phyloP scores from a whole-genome alignment of 83 land plant genomes.

The Larix sibirica region DNA sequence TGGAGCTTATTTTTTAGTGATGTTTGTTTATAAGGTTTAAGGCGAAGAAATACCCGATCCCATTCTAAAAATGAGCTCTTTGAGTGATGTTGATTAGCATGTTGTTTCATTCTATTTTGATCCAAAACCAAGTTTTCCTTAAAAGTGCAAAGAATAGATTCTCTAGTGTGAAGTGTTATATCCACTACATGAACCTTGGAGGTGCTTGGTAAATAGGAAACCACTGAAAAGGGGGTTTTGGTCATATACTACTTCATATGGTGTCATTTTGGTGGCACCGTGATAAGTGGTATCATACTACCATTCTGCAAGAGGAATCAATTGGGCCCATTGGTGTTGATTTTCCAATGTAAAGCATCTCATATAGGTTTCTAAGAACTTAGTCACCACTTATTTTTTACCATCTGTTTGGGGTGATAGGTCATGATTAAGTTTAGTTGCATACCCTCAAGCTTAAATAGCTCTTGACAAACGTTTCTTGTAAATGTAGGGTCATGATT shows the following conservation, averaged over 20 bases:
- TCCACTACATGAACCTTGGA: too few relatives aligned
- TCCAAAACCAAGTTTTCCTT: not conserved
- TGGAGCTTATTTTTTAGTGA: too few relatives aligned
- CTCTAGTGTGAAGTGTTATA: not conserved
- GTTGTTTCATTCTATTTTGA: not conserved
- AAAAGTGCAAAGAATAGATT: not conserved
- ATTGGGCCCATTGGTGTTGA: not conserved
- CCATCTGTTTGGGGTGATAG: not conserved
- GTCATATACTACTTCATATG: too few relatives aligned
- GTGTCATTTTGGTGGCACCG: too few relatives aligned
- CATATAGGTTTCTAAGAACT: not conserved
- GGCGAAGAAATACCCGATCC: too few relatives aligned
- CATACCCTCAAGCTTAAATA: not conserved
- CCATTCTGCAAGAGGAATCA: not conserved
- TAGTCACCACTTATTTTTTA: not conserved
- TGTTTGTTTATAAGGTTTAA: too few relatives aligned
- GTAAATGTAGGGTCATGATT: not conserved
- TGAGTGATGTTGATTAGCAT: not conserved
- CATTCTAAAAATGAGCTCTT: too few relatives aligned
- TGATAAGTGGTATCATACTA: not conserved
- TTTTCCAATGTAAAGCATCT: not conserved
- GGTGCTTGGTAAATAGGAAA: too few relatives aligned
- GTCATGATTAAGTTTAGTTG: not conserved
- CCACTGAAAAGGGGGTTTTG: too few relatives aligned
- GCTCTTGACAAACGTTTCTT: not conserved